Evolutionary conservation across 2,329 filamentous ascomycete species (phyloP).

Genomic region (Hypoxylon sp.): DNA sequence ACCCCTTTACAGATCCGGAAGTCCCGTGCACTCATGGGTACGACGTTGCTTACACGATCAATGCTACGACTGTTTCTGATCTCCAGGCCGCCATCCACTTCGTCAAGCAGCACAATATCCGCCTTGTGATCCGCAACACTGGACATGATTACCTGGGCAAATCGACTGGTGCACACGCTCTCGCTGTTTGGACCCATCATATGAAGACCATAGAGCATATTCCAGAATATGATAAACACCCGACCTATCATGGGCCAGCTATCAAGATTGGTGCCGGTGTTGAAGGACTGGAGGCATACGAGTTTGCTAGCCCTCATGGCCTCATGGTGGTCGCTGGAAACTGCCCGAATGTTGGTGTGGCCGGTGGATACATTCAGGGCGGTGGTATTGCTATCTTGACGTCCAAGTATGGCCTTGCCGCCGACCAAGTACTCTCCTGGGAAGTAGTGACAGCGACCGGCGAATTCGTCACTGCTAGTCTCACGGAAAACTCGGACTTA

Average conservation of each 20-base stretch:
- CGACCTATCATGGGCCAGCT: conserved; percentile 48
- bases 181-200: conserved; percentile 37
- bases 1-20: conserved; percentile 53
- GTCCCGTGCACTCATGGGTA: conserved; percentile 51
- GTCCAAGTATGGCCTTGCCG: conserved; percentile 63
- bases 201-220: conserved; percentile 31
- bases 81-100: conserved; percentile 42
- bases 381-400: conserved; percentile 65
- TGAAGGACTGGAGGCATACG: conserved; percentile 5
- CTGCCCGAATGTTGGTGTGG: conserved; percentile 24
- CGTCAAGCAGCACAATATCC: conserved; percentile 47
- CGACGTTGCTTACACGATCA: conserved; percentile 44
- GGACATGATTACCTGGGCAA: conserved; percentile 51
- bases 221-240: conserved; percentile 9
- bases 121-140: conserved; percentile 54
- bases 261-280: conserved; percentile 49
- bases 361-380: conserved; percentile 46
- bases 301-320: conserved; percentile 5
- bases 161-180: conserved; percentile 32
- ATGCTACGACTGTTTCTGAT: conserved; percentile 26
- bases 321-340: conserved; percentile 14
- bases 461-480: conserved; percentile 56
- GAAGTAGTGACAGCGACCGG: conserved; percentile 64
- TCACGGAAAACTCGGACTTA: conserved; percentile 60
- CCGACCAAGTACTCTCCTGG: conserved; percentile 65